Percentiles rank a stretch among this genome's conserved stretches.
Evolutionary conservation across 73 alveolate genomes (phyloP).

Genomic region (Stentor roeselii): DNA sequence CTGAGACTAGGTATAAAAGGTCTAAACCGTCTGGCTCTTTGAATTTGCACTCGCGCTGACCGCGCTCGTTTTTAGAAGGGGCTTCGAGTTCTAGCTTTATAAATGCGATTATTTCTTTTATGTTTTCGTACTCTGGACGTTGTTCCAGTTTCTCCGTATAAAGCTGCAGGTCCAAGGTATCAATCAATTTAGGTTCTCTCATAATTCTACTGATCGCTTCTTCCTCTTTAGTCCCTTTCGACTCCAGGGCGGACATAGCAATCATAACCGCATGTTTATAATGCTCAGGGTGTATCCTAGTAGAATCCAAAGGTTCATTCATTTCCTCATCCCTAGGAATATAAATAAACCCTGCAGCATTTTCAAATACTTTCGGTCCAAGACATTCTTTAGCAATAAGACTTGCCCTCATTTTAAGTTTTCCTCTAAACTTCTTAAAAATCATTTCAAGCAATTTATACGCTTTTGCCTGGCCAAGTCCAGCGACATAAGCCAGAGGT

Average conservation of each 20-base stretch:
- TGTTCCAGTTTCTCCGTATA: constrained; percentile 41
- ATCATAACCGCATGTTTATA: constrained; percentile 49
- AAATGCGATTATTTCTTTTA: constrained; percentile 50
- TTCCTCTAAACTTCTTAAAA: constrained; percentile 25
- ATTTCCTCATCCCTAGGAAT: constrained; percentile 23
- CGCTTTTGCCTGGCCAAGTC: constrained; percentile 88
- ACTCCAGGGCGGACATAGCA: constrained; percentile 50
- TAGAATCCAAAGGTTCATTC: constrained; percentile 63
- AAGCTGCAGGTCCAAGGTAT: constrained; percentile 53
- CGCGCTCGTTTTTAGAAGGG: constrained; percentile 57
- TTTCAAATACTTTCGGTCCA: constrained; percentile 29
- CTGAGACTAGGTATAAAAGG: constrained; percentile 69
- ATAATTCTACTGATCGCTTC: constrained; percentile 51
- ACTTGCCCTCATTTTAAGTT: constrained; percentile 34
- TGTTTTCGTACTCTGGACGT: constrained; percentile 41
- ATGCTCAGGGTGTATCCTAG: constrained; percentile 76
- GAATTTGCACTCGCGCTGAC: too few relatives aligned
- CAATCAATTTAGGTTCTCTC: constrained; percentile 55
- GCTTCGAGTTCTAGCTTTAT: constrained; percentile 63
- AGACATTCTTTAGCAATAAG: constrained; percentile 30
- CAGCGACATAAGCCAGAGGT: constrained; percentile 60
- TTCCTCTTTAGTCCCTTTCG: constrained; percentile 49
- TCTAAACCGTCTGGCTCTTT: constrained; percentile 47
- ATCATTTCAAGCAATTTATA: constrained; percentile 46
- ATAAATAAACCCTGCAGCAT: constrained; percentile 44